A percentile compares a stretch with the other conserved stretches of the same genome.
Evolutionary conservation across 352 stramenopile genomes (phyloP).

Genomic region (Phytophthora pinifolia): DNA sequence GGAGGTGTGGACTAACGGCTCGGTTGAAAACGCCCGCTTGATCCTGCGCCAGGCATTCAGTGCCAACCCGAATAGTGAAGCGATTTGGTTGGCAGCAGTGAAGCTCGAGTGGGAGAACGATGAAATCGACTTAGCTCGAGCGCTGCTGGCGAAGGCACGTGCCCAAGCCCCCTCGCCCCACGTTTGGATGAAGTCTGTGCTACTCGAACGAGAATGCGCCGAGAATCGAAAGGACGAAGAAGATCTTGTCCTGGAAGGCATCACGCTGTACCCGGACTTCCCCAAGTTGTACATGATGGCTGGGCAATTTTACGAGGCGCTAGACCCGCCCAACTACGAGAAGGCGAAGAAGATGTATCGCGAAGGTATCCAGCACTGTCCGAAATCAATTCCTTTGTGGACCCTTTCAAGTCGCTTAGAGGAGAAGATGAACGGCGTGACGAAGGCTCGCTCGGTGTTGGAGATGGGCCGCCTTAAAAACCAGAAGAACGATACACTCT

Average conservation of each 20-base stretch:
- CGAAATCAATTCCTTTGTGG: slow-evolving; percentile 94
- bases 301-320: slow-evolving; percentile 90
- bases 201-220: slow-evolving; percentile 93
- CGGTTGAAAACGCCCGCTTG: slow-evolving; percentile 92
- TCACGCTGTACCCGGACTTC: slow-evolving; percentile 91
- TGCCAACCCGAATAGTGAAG: slow-evolving; percentile 95
- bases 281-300: slow-evolving; percentile 99
- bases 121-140: slow-evolving; percentile 92
- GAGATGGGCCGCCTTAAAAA: slow-evolving; percentile 97
- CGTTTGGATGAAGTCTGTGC: slow-evolving; percentile 98
- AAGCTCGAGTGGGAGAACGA: slow-evolving; percentile 99
- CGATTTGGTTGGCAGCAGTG: slow-evolving; percentile 95
- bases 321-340: slow-evolving; percentile 54
- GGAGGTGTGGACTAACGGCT: slow-evolving; percentile 95
- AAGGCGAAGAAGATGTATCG: slow-evolving; percentile 92
- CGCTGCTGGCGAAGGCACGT: slow-evolving; percentile 75
- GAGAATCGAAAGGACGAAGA: slow-evolving; percentile 65
- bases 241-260: slow-evolving; percentile 90
- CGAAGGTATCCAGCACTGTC: slow-evolving; percentile 91
- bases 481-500: slow-evolving; percentile 92
- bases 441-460: slow-evolving; percentile 96
- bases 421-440: slow-evolving; percentile 88
- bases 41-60: slow-evolving; percentile 97
- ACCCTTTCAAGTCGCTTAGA: slow-evolving; percentile 93
- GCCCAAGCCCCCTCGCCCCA: slow-evolving; percentile 86